A percentile compares a stretch with the other conserved stretches of the same genome.
These are phyloP conservation scores for Boletus pseudopeckii DNA, from an alignment of 768 basidiomycete genomes.

Conservation along the genomic window DNA sequence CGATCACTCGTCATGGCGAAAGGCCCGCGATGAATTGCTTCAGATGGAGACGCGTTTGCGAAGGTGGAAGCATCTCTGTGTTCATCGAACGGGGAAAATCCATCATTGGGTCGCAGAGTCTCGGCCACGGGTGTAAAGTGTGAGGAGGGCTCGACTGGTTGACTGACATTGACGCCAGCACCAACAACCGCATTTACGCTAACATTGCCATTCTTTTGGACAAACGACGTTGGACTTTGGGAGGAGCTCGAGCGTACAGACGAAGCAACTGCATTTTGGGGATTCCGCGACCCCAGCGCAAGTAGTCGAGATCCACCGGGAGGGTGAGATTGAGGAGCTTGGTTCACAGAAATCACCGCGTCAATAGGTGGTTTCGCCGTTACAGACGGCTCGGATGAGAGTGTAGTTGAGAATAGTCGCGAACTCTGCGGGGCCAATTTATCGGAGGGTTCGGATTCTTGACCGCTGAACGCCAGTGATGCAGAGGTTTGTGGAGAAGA, in stretches of 20 bases:
- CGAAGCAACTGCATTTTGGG: slow-evolving; percentile 16
- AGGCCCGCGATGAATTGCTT: slow-evolving; percentile 21
- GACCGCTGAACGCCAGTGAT: neutral
- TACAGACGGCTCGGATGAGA: slow-evolving; percentile 19
- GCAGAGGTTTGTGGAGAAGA: slow-evolving; percentile 11
- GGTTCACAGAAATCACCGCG: slow-evolving; percentile 38
- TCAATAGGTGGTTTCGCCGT: slow-evolving; percentile 33
- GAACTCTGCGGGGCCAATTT: slow-evolving; percentile 29
- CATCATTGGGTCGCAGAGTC: slow-evolving; percentile 19
- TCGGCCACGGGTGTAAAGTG: slow-evolving; percentile 12
- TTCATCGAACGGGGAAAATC: slow-evolving; percentile 61
- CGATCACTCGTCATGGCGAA: slow-evolving; percentile 20
- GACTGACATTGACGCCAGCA: slow-evolving; percentile 6
- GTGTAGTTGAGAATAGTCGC: slow-evolving; percentile 36
- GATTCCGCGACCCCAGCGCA: slow-evolving; percentile 32
- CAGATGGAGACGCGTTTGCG: slow-evolving; percentile 13
- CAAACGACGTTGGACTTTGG: slow-evolving; percentile 22
- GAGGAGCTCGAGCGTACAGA: slow-evolving; percentile 19
- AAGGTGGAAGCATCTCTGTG: slow-evolving; percentile 14
- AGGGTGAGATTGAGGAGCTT: slow-evolving; percentile 36
- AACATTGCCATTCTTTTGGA: slow-evolving; percentile 23
- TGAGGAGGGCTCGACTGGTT: slow-evolving; percentile 17
- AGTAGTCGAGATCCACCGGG: slow-evolving; percentile 43
- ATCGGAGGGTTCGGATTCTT: slow-evolving; percentile 21
- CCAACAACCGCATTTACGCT: slow-evolving; percentile 8